These are phyloP conservation scores for Fusarium paranaense DNA, from an alignment of 2,329 filamentous ascomycete genomes.

Conservation along the genomic window DNA sequence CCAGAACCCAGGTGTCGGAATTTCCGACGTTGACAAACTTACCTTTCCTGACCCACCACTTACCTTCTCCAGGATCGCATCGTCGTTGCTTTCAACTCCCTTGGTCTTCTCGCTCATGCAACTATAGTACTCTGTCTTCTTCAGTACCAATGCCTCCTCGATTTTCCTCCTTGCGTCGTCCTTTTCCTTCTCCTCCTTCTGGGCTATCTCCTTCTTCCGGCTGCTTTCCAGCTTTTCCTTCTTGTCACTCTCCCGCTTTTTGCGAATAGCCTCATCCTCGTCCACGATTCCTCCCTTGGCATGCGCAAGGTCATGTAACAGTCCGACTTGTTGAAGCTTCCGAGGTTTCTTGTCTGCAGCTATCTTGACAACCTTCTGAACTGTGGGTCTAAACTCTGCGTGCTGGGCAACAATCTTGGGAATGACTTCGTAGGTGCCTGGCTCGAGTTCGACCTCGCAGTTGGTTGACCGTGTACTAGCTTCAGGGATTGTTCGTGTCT, in stretches of 20 bases:
- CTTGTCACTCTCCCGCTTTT: constrained; percentile 41
- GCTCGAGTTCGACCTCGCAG: constrained; percentile 77
- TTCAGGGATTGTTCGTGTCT: constrained; percentile 36
- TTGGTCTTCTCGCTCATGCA: constrained; percentile 30
- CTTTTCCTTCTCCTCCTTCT: constrained; percentile 31
- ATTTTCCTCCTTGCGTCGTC: constrained; percentile 42
- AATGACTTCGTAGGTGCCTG: constrained; percentile 75
- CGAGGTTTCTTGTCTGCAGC: constrained; percentile 62
- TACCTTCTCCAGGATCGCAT: constrained; percentile 1
- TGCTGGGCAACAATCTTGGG: constrained; percentile 73
- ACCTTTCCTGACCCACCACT: constrained; percentile 18
- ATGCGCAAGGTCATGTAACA: constrained; percentile 71
- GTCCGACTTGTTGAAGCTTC: constrained; percentile 71
- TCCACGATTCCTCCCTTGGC: constrained; percentile 67
- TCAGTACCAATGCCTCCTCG: constrained; percentile 41
- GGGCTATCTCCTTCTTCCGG: constrained; percentile 39
- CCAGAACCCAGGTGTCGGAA: constrained; percentile 30
- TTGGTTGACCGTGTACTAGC: constrained; percentile 70
- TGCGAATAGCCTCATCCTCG: constrained; percentile 55
- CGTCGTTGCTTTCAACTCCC: constrained; percentile 18
- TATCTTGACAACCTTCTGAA: constrained; percentile 70
- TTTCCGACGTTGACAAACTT: constrained; percentile 14
- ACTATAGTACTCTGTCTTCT: constrained; percentile 38
- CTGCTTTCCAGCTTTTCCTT: constrained; percentile 42
- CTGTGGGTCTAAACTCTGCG: constrained; percentile 57